These are phyloP conservation scores for Pseudovirgaria hyperparasitica DNA, from an alignment of 2,329 filamentous ascomycete species.

Conservation along the genomic window DNA sequence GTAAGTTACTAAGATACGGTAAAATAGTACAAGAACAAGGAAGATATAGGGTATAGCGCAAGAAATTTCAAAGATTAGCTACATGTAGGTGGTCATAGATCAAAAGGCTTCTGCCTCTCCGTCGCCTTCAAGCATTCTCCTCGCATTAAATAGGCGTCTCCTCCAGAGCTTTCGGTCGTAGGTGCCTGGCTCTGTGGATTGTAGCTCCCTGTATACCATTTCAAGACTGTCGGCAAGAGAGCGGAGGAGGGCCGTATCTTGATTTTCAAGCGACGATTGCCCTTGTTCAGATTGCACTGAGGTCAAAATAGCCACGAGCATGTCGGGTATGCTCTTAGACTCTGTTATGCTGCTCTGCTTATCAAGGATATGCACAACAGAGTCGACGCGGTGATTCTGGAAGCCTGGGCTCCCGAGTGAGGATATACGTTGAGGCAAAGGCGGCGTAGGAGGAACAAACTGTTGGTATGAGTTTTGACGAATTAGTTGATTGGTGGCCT, in stretches of 20 bases:
- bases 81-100: constrained; percentile 1
- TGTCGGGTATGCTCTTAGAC: constrained; percentile 28
- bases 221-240: constrained; percentile 40
- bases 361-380: constrained; percentile 17
- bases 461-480: constrained; percentile 13
- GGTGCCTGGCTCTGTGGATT: constrained; percentile 32
- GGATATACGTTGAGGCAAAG: constrained; percentile 6
- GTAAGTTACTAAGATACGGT: constrained; percentile 2
- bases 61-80: constrained; percentile 25
- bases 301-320: constrained; percentile 25
- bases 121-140: constrained; percentile 58
- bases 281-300: constrained; percentile 14
- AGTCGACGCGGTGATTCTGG: constrained; percentile 20
- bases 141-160: constrained; percentile 61
- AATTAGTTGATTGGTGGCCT: constrained; percentile 21
- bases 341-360: constrained; percentile 21
- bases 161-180: constrained; percentile 53
- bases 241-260: constrained; percentile 42
- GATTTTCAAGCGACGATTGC: constrained; percentile 32
- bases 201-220: constrained; percentile 38
- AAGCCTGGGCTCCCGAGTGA: too few species aligned
- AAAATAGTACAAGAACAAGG: constrained; percentile 4
- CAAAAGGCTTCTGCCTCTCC: constrained; percentile 5
- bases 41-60: constrained; percentile 4
- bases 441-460: constrained; percentile 6